Percentiles rank a stretch among this genome's conserved stretches.
phyloP scores from a whole-genome alignment of 768 basidiomycete genomes.

The Lentinula detonsa region DNA sequence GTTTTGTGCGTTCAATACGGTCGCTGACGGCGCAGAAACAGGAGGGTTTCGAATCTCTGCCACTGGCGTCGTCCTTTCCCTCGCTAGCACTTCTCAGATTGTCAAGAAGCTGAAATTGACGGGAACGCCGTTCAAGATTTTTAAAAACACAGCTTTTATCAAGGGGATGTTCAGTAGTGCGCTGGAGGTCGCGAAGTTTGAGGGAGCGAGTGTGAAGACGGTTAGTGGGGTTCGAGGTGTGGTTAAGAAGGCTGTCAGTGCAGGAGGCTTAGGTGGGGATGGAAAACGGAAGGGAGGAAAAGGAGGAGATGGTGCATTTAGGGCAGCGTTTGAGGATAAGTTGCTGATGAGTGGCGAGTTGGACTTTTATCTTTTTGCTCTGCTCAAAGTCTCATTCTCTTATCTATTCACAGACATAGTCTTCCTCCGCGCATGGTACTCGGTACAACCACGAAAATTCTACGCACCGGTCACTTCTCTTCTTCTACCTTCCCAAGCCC shows the following conservation, averaged over 20 bases:
- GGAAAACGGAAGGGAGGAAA: constrained; percentile 93
- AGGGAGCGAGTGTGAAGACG: constrained; percentile 93
- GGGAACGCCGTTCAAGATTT: constrained; percentile 94
- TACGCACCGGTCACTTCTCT: constrained; percentile 96
- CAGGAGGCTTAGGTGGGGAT: constrained; percentile 42
- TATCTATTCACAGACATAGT: constrained; percentile 62
- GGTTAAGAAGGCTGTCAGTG: constrained; percentile 87
- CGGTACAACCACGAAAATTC: constrained; percentile 89
- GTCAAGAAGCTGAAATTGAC: constrained; percentile 99
- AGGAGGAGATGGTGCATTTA: constrained; percentile 94
- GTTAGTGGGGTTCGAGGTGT: constrained; percentile 96
- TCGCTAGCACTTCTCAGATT: constrained; percentile 73
- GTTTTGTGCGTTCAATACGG: constrained; percentile 93
- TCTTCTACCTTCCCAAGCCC: constrained; percentile 54
- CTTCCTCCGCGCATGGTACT: constrained; percentile 95
- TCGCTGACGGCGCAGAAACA: constrained; percentile 39
- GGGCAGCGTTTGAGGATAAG: constrained; percentile 98
- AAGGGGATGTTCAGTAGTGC: constrained; percentile 95
- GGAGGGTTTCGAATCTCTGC: constrained; percentile 84
- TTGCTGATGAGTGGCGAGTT: constrained; percentile 87
- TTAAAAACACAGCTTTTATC: constrained; percentile 98
- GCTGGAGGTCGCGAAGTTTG: constrained; percentile 96
- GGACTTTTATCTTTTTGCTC: neutral
- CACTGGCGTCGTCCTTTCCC: constrained; percentile 90
- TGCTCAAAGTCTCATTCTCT: constrained; percentile 1